These are phyloP conservation scores for Begonia loranthoides DNA, from an alignment of 306 rosid genomes.

Conservation along the genomic window DNA sequence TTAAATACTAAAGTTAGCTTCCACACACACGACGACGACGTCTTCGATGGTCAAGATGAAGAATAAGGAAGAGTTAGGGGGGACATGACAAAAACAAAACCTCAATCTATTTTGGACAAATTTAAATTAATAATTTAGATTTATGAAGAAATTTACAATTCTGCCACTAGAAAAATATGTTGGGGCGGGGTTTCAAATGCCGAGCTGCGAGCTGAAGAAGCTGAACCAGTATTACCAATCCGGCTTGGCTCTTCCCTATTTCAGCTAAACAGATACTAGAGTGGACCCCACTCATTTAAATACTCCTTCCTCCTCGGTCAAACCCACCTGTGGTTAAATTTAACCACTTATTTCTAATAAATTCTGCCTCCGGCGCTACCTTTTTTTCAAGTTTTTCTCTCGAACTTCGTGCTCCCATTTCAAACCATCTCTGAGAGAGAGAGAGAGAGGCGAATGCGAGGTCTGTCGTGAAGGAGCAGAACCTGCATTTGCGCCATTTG, in stretches of 20 bases:
- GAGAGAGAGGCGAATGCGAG: conserved; percentile 15
- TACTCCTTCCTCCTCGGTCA: not conserved
- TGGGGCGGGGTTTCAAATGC: too few relatives aligned
- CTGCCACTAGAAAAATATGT: too few relatives aligned
- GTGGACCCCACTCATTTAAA: conserved; percentile 10
- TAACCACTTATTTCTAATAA: conserved; percentile 21
- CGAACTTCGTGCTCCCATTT: conserved; percentile 22
- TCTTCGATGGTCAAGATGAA: too few relatives aligned
- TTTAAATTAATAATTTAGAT: too few relatives aligned
- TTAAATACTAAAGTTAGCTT: too few relatives aligned
- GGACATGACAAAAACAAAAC: too few relatives aligned
- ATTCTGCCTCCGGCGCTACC: conserved; percentile 45
- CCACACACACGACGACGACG: too few relatives aligned
- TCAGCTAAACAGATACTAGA: not conserved
- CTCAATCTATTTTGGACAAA: too few relatives aligned
- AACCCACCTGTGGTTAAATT: conserved; percentile 5
- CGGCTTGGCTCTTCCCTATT: not conserved
- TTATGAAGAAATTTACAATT: too few relatives aligned
- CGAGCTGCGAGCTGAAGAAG: not conserved
- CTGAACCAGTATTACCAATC: too few relatives aligned
- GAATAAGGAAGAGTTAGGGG: too few relatives aligned
- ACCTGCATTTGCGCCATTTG: conserved; percentile 3
- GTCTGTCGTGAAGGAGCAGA: conserved; percentile 8
- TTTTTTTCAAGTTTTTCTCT: conserved; percentile 38
- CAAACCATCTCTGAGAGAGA: not conserved